Evolutionary conservation across 129 eudicot genomes (phyloP).

Genomic region (Apium graveolens): DNA sequence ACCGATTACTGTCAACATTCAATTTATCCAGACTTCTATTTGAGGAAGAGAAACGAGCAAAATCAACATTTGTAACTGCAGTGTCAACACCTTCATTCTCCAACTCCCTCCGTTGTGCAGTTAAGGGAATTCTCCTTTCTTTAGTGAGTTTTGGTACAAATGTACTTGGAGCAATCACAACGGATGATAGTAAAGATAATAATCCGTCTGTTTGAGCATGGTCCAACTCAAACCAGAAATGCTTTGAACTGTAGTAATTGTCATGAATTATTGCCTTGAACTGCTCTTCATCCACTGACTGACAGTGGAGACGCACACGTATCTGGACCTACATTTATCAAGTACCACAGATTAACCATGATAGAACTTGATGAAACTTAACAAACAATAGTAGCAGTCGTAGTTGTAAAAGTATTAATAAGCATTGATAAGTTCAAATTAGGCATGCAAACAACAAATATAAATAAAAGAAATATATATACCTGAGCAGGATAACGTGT

Average conservation of each 20-base stretch:
- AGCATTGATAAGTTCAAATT: background rate
- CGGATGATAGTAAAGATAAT: constrained; percentile 39
- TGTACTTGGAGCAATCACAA: constrained; percentile 37
- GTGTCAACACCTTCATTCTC: constrained; percentile 22
- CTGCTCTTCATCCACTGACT: constrained; percentile 41
- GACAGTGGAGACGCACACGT: constrained; percentile 46
- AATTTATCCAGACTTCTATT: constrained; percentile 18
- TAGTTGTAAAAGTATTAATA: background rate
- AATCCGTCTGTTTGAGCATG: constrained; percentile 58
- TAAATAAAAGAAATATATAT: constrained; percentile 15
- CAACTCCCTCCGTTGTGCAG: constrained; percentile 10
- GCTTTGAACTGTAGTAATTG: constrained; percentile 41
- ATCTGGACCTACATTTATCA: constrained; percentile 43
- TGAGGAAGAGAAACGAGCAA: constrained; percentile 17
- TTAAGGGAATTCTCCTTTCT: constrained; percentile 5
- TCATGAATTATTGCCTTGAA: constrained; percentile 57
- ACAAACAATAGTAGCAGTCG: background rate
- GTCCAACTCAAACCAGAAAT: constrained; percentile 86
- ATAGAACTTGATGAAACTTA: background rate
- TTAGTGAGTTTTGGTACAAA: constrained; percentile 20
- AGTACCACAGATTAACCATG: background rate
- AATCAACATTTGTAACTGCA: constrained; percentile 13
- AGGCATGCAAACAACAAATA: background rate
- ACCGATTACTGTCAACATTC: constrained; percentile 20
- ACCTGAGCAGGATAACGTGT: constrained; percentile 86